These are phyloP conservation scores for Helicocarpus griseus DNA, from an alignment of 2,329 filamentous ascomycete species.

Conservation along the genomic window DNA sequence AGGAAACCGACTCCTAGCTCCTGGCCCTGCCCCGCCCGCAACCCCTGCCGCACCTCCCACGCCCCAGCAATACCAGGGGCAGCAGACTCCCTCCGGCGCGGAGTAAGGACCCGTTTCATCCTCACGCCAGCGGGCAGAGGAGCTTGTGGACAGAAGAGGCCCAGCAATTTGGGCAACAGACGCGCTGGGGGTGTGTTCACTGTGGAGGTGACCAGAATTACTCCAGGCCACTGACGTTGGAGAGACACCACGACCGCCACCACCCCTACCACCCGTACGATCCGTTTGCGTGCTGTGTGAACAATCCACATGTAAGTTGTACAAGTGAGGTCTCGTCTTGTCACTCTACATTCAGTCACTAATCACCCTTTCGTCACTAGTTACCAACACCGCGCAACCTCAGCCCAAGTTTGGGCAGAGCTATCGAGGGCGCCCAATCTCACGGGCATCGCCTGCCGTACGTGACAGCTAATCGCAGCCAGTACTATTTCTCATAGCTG, in stretches of 20 bases:
- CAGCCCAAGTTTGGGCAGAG: not conserved
- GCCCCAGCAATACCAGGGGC: not conserved
- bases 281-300: slow-evolving; percentile 2
- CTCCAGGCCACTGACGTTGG: not conserved
- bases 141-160: slow-evolving; percentile 2
- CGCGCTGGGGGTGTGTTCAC: slow-evolving; percentile 4
- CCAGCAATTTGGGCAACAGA: not conserved
- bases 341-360: not conserved
- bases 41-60: not conserved
- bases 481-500: not conserved
- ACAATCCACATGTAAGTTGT: slow-evolving; percentile 5
- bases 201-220: not conserved
- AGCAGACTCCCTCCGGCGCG: not conserved
- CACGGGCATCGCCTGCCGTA: not conserved
- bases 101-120: not conserved
- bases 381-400: not conserved
- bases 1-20: not conserved
- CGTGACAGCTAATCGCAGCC: not conserved
- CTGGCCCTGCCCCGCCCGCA: not conserved
- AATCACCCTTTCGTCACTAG: not conserved
- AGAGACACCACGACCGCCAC: not conserved
- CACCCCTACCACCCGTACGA: slow-evolving; percentile 4
- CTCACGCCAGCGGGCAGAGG: not conserved
- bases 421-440: not conserved
- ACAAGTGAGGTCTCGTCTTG: not conserved